Evolutionary conservation across 371 early-diverging fungal species (phyloP), one percentile per base, ranked within the genome.

Genomic region (Conidiobolus incongruus): DNA sequence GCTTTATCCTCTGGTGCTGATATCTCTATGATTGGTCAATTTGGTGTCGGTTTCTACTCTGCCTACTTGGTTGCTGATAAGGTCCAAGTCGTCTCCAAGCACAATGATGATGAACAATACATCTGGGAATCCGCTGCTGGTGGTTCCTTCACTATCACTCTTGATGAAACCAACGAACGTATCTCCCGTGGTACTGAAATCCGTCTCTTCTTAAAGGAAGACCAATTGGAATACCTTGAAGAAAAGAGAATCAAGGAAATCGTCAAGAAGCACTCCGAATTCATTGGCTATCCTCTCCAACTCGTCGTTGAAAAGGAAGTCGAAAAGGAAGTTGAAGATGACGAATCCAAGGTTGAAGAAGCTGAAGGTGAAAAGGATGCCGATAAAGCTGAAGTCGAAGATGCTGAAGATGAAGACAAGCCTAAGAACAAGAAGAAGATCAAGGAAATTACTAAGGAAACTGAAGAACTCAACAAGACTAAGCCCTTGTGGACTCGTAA

Each of bases 401-500:
- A 61, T 35, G 70, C 70, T 45, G 68, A 68, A 39, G 77, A 70
- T 50, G 70, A 75, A 48, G 61, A 70, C 54, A 58, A 69, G 46
- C 62, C 65, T 50, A 58, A 61, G 48, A 70, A 77, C 61, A 63
- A 68, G 55, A 69, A 67, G 65, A 76, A 69, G 65, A 76, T 67
- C 58, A 74, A 81, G 69, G 81, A 75, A 64, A 75, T 81, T 52
- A 75, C 65, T 53, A 70, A 69, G 58, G 72, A 62, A 58, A 75
- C 72, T 55, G 83, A 83, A 64, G 81, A 79, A 68, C 75, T 83
- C 50, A 86, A 86, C 77, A 80, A 78, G 67, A 83, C 85, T 52
- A 88, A 84, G 70, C 89, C 90, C 28, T 63, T 93, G 56, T 95
- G 96, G 96, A 81, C 83, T 44, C 83, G 81, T 58, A 79, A 87